Evolutionary conservation across 768 basidiomycete genomes (phyloP), one percentile per base, ranked within the genome.

Genomic region (Pleurotus cornucopiae): DNA sequence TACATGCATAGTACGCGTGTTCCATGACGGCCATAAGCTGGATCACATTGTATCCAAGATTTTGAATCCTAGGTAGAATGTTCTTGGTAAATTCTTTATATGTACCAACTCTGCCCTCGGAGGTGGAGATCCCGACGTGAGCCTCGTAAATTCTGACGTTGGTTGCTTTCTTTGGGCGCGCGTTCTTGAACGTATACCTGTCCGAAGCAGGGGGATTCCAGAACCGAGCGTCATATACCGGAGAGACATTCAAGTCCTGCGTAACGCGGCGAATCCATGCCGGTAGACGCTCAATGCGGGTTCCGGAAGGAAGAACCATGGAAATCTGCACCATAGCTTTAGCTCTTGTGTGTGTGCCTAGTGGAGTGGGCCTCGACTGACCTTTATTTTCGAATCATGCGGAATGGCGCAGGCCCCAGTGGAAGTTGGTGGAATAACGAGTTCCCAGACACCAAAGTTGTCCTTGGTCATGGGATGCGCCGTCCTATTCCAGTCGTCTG

Each of bases 11-110:
- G 69, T 98, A 98, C 2, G 95, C 91, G 67, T 98, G 94, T 68
- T 97, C 94, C 93, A 97, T 95, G 58, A 97, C 78, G 13, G 93
- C 97, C 97, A 99, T 99, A 63, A 98, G 80, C 72, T 99, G 97
- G 60, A 99, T 98, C 54, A 86, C 84, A 67, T 98, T 99, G 73
- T 99, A 99, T 6, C 94, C 97, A 21, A 98, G 79, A 56, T 84
- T 84, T 69, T 86, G 86, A 69, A 99, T 98, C 59, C 95, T 80
- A 45, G 90, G 91, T 16, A 99, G 78, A 46, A 90, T 72, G 66
- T 96, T 80, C 54, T 73, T 71, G 23, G 93, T 95, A 64, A 99
- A 99, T 71, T 98, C 97, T 67, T 89, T 93, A 80, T 98, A 99
- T 2, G 90, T 91, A 11, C 94, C 97, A 25, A 98, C 91, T 56